Evolutionary conservation across 148 eudicot genomes (phyloP).

Genomic region (Rhododendron simsii): DNA sequence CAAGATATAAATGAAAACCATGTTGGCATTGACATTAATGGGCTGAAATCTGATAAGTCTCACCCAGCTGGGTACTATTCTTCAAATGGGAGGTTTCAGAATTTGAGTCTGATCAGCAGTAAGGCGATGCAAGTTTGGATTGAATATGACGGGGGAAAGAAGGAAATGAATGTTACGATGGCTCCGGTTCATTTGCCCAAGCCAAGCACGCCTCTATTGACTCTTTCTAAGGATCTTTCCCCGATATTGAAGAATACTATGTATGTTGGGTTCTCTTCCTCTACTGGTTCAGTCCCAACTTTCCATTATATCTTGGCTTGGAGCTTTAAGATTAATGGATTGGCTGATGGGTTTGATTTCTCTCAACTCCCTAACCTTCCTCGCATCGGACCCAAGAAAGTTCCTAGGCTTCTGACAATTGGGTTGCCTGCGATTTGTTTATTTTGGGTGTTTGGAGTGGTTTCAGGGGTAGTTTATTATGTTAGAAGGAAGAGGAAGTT

Average conservation of each 20-base stretch:
- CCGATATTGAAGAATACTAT: slow-evolving; percentile 17
- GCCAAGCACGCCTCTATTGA: slow-evolving; percentile 33
- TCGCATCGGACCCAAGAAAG: slow-evolving; percentile 10
- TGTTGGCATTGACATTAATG: slow-evolving; percentile 43
- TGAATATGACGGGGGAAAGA: slow-evolving; percentile 31
- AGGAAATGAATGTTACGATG: slow-evolving; percentile 33
- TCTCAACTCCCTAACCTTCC: slow-evolving; percentile 31
- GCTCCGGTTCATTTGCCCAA: slow-evolving; percentile 26
- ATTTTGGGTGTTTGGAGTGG: background rate
- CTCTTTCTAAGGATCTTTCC: slow-evolving; percentile 28
- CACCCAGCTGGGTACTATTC: slow-evolving; percentile 31
- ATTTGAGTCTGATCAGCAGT: slow-evolving; percentile 27
- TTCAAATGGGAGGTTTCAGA: slow-evolving; percentile 13
- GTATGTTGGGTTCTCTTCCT: slow-evolving; percentile 34
- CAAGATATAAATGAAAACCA: slow-evolving; percentile 37
- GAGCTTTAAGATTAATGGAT: slow-evolving; percentile 24
- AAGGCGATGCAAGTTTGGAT: slow-evolving; percentile 47
- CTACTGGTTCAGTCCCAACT: slow-evolving; percentile 20
- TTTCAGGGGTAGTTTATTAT: slow-evolving; percentile 4
- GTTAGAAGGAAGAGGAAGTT: slow-evolving; percentile 36
- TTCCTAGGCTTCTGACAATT: slow-evolving; percentile 13
- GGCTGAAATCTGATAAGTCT: slow-evolving; percentile 22
- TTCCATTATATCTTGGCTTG: slow-evolving; percentile 28
- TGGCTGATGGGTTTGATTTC: slow-evolving; percentile 13
- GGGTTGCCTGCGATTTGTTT: slow-evolving; percentile 6